Conservation (phyloP, 805 yeast species). For the Pachysolen tannophilus region DNA sequence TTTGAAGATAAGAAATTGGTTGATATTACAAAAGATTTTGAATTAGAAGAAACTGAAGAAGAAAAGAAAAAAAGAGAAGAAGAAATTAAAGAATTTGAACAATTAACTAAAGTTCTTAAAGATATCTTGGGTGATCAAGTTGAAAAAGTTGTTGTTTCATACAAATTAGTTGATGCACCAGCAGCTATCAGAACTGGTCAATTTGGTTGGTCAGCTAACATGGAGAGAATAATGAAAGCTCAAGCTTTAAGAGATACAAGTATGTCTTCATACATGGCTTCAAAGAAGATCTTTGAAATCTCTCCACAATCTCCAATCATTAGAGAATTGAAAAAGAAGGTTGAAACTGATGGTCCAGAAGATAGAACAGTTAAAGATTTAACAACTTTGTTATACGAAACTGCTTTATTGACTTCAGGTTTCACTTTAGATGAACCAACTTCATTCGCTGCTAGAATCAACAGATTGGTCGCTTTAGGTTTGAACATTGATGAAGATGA, state of each 20-base stretch:
- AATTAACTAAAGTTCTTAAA: slow-evolving; percentile 91
- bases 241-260: slow-evolving; percentile 98
- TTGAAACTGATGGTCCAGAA: slow-evolving; percentile 94
- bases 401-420: slow-evolving; percentile 97
- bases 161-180: slow-evolving; percentile 96
- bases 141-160: slow-evolving; percentile 98
- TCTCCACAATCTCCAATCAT: slow-evolving; percentile 96
- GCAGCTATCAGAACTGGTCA: slow-evolving; percentile 99
- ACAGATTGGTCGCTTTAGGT: slow-evolving; percentile 96
- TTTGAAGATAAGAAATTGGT: slow-evolving; percentile 98
- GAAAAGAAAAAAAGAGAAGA: slow-evolving; percentile 93
- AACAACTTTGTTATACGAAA: slow-evolving; percentile 92
- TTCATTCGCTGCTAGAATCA: slow-evolving; percentile 94
- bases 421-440: slow-evolving; percentile 98
- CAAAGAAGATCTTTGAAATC: slow-evolving; percentile 98
- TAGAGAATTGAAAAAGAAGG: slow-evolving; percentile 92
- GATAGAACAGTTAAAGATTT: slow-evolving; percentile 98
- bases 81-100: slow-evolving; percentile 87
- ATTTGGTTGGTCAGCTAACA: slow-evolving; percentile 99
- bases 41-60: slow-evolving; percentile 96
- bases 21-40: slow-evolving; percentile 98
- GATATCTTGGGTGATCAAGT: slow-evolving; percentile 97
- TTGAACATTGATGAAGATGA: slow-evolving; percentile 94
- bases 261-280: slow-evolving; percentile 99
- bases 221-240: slow-evolving; percentile 99